A percentile compares a stretch with the other conserved stretches of the same genome.
Conservation (phyloP, 345 rosid species). For the Euclidium syriacum region DNA sequence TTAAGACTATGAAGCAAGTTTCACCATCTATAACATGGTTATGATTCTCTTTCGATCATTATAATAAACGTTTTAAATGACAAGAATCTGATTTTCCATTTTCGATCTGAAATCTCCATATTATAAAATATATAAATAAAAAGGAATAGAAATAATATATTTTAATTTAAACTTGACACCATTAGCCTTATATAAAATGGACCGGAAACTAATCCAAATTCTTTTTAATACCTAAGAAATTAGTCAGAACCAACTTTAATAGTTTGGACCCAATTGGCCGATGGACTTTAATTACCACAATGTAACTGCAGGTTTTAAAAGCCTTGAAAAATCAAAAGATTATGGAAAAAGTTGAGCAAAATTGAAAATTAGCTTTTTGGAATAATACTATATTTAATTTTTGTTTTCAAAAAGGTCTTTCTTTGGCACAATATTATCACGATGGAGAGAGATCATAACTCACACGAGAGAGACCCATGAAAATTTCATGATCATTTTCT, state of each 20-base stretch:
- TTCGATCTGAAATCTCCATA: no score
- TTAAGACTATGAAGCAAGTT: no score
- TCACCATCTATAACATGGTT: no score
- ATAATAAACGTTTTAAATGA: no score
- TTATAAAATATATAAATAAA: no score
- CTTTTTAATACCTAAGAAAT: neutral
- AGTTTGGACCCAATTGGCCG: slow-evolving; percentile 4
- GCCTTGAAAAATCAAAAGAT: slow-evolving; percentile 11
- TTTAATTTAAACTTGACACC: neutral
- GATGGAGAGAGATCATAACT: slow-evolving; percentile 2
- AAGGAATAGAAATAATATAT: no score
- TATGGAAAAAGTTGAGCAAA: neutral
- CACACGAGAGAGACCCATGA: neutral
- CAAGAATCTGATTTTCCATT: no score
- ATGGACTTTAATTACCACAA: neutral
- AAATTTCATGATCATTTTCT: neutral
- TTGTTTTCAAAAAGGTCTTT: neutral
- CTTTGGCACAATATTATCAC: neutral
- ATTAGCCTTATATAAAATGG: neutral
- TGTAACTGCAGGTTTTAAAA: neutral
- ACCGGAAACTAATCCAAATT: neutral
- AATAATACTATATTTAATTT: neutral
- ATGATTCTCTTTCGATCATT: no score
- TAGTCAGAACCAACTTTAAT: neutral
- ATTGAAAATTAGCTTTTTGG: neutral